Percentiles rank a stretch among this genome's conserved stretches.
Evolutionary conservation across 2,329 filamentous ascomycete species (phyloP).

Genomic region (Ascochyta clinopodiicola): DNA sequence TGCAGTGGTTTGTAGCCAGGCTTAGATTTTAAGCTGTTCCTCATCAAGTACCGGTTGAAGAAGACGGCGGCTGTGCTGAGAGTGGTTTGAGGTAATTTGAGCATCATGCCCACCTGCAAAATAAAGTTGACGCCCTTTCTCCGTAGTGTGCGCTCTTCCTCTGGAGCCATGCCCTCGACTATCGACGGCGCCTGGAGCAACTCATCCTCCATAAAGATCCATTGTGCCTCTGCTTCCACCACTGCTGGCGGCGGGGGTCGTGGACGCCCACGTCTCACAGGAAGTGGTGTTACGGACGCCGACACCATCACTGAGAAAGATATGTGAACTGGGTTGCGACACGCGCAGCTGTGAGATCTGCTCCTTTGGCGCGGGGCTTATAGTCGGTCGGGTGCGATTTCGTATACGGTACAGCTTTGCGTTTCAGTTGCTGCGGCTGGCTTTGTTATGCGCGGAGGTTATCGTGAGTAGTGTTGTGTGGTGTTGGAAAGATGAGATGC

Average conservation of each 20-base stretch:
- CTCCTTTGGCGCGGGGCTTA: too few relatives aligned
- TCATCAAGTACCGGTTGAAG: constrained; percentile 96
- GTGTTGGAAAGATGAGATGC: constrained; percentile 3
- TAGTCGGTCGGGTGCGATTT: too few relatives aligned
- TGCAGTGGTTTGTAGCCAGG: constrained; percentile 74
- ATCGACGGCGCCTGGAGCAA: constrained; percentile 83
- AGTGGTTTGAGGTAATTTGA: constrained; percentile 90
- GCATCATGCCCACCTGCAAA: constrained; percentile 87
- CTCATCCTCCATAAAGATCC: constrained; percentile 88
- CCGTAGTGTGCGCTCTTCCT: constrained; percentile 79
- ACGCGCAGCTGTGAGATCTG: background rate
- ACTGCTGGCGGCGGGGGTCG: constrained; percentile 55
- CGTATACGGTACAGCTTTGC: background rate
- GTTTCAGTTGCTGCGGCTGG: background rate
- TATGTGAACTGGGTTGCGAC: background rate
- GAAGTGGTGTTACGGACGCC: constrained; percentile 25
- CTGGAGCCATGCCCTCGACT: constrained; percentile 76
- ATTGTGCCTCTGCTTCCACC: constrained; percentile 71
- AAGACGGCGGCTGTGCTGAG: constrained; percentile 91
- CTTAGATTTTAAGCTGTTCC: constrained; percentile 77
- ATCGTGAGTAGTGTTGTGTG: constrained; percentile 2
- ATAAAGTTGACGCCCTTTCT: constrained; percentile 98
- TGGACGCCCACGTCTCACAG: constrained; percentile 40
- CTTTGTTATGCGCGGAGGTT: background rate
- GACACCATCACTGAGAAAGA: constrained; percentile 36